Evolutionary conservation across 106 monocot genomes (phyloP).

Genomic region (Allium sativum): DNA sequence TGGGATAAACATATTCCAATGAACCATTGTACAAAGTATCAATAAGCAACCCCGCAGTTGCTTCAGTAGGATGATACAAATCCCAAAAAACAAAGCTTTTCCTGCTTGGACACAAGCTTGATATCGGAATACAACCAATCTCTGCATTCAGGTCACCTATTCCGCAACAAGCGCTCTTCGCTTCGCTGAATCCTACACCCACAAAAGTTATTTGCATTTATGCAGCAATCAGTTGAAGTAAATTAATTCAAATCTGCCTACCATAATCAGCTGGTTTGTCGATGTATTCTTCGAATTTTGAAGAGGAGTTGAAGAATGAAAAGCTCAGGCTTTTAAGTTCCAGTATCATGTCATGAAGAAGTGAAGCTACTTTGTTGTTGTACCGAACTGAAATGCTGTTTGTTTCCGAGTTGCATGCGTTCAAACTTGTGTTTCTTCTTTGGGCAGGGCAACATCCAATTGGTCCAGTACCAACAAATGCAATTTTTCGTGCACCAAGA

Average conservation of each 20-base stretch:
- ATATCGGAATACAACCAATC: constrained; percentile 37
- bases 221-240: too few relatives aligned
- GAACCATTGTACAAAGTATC: constrained; percentile 22
- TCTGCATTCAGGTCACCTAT: constrained; percentile 39
- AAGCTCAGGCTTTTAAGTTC: constrained; percentile 37
- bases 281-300: constrained; percentile 25
- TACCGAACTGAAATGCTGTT: constrained; percentile 22
- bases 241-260: neutral
- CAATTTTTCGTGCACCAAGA: constrained; percentile 56
- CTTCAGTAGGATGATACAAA: constrained; percentile 48
- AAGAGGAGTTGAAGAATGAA: constrained; percentile 51
- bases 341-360: constrained; percentile 38
- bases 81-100: constrained; percentile 46
- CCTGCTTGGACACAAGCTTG: constrained; percentile 28
- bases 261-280: constrained; percentile 27
- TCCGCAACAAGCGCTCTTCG: constrained; percentile 62
- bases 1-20: constrained; percentile 26
- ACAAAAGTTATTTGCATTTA: neutral
- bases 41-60: constrained; percentile 13
- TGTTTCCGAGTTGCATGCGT: constrained; percentile 25
- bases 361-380: constrained; percentile 13
- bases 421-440: constrained; percentile 28
- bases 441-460: constrained; percentile 58
- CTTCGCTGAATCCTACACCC: constrained; percentile 39
- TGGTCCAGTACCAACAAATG: constrained; percentile 44